Base-by-base conservation (phyloP, 257 asterid genomes). In the Solanum raphanifolium region DNA sequence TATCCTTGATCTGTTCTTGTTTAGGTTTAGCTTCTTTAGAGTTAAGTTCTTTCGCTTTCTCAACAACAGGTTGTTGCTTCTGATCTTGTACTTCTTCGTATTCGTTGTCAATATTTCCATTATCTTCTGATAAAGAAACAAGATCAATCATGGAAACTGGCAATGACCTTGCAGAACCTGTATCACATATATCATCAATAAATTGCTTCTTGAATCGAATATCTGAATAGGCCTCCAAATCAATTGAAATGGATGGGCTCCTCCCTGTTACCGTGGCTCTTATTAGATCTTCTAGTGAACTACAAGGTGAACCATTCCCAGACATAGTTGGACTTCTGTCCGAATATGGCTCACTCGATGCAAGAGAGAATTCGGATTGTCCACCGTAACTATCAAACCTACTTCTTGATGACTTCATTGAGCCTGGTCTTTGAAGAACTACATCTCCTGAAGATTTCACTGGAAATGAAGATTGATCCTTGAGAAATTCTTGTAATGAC, bases 391-490 rank as follows among this genome's bases (percentile, higher is more conserved):
- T 93, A 1, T 88, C 90, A 1, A 88, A 82, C 79, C 91, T 43
- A 23, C 74, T 74, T 87, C 85, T 89, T 7, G 89, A 72, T 25
- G 38, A 76, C 18, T 69, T 43, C 25, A 4, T 83, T 27, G 89
- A 39, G 1, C 89, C 87, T 5, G 92, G 90, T 21, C 87, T 34
- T 2, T 91, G 89, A 32, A 87, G 90, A 21, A 87, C 89, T 34
- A 89, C 4, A 9, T 85, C 81, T 39, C 31, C 60, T 12, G 66
- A 34, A 71, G 79, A 43, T 71, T 25, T 89, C 23, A 90, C 84
- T 11, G 95, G 89, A 78, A 95, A 96, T 11, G 98, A 92, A 1
- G 99, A 96, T 75, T 94, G 94, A 86, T 95, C 99, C 74, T 94
- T 96, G 90, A 96, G 89, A 87, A 93, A 95, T 46, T 96, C 98